Percentiles rank a stretch among this genome's conserved stretches.
Conservation (phyloP, 495 filamentous ascomycete genomes). For the Hyaloscypha finlandica region DNA sequence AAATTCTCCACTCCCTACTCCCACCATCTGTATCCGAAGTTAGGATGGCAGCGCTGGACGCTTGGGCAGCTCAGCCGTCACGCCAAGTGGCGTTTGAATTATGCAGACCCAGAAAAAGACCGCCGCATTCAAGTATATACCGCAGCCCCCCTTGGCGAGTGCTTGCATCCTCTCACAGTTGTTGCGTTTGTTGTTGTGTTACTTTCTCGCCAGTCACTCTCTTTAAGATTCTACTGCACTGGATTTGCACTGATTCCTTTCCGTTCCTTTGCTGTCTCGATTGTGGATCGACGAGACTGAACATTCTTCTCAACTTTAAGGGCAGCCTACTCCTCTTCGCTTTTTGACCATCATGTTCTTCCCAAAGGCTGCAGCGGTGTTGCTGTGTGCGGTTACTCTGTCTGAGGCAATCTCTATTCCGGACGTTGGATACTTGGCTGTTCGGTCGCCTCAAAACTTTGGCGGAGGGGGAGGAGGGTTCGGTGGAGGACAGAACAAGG, state of each 20-base stretch:
- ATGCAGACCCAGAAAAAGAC: background rate
- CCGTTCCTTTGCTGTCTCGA: conserved; percentile 14
- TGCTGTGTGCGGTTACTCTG: background rate
- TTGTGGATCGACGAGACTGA: conserved; percentile 22
- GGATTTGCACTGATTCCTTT: conserved; percentile 10
- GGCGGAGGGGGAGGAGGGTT: background rate
- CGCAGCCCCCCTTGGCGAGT: conserved; percentile 9
- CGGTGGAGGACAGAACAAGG: background rate
- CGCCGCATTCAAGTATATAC: background rate
- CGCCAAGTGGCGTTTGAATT: conserved; percentile 6
- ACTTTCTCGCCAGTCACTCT: conserved; percentile 8
- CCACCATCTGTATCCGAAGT: background rate
- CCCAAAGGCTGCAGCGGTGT: background rate
- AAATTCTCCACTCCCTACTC: background rate
- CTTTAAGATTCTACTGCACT: conserved; percentile 21
- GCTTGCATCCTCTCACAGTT: background rate
- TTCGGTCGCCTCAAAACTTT: background rate
- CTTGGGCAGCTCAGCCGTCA: conserved; percentile 4
- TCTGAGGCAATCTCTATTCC: conserved; percentile 6
- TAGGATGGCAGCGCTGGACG: background rate
- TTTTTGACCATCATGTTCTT: background rate
- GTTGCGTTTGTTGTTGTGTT: background rate
- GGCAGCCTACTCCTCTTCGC: background rate
- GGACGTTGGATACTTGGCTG: background rate
- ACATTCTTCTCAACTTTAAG: background rate